phyloP scores from a whole-genome alignment of 2,329 filamentous ascomycete genomes.

The Aurifilum marmelostoma region DNA sequence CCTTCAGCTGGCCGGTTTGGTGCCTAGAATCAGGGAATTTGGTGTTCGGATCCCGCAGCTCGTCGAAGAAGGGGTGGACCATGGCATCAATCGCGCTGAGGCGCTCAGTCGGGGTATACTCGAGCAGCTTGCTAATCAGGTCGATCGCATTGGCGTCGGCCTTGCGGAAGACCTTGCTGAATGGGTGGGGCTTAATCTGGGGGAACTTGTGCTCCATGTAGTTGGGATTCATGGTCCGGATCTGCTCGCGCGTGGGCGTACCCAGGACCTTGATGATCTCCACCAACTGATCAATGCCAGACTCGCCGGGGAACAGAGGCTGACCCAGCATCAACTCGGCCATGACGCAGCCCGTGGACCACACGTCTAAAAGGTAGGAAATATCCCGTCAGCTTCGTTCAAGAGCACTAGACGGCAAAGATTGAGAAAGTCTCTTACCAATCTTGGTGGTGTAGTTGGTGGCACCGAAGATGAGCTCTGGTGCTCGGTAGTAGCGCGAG shows the following conservation, averaged over 20 bases:
- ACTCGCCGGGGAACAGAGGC: conserved; percentile 96
- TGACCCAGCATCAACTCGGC: conserved; percentile 98
- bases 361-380: conserved; percentile 74
- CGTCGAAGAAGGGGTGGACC: conserved; percentile 98
- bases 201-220: conserved; percentile 99
- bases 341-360: conserved; percentile 99
- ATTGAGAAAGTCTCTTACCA: conserved; percentile 63
- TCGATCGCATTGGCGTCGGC: conserved; percentile 92
- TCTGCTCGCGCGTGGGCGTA: conserved; percentile 95
- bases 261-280: conserved; percentile 99
- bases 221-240: conserved; percentile 99
- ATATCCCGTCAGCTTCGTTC: conserved; percentile 4
- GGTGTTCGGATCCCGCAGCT: conserved; percentile 88
- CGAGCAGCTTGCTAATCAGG: conserved; percentile 87
- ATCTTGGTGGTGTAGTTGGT: conserved; percentile 99
- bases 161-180: conserved; percentile 99
- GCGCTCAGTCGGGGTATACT: conserved; percentile 97
- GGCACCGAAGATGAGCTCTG: conserved; percentile 96
- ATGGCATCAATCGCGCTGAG: conserved; percentile 93
- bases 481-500: conserved; percentile 97
- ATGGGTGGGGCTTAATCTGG: conserved; percentile 98
- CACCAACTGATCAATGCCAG: conserved; percentile 96
- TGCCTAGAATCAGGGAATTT: conserved; percentile 94
- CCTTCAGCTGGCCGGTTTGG: conserved; percentile 75
- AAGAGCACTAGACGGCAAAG: background rate